Base-by-base conservation (phyloP, 768 basidiomycete species). In the Mycena amicta region DNA sequence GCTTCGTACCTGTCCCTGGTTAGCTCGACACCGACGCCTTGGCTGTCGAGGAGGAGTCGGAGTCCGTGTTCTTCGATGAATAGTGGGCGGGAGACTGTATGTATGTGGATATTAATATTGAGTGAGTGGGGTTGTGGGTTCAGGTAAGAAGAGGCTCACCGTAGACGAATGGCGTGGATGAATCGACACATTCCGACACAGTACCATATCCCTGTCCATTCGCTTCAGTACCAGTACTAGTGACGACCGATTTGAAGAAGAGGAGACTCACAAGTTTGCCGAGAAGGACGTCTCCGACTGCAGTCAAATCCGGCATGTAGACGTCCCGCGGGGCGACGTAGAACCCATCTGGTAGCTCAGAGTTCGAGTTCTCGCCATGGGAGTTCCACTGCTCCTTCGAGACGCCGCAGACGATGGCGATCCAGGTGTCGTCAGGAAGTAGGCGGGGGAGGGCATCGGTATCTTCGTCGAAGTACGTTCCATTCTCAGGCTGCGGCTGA, bases 151-250 rank as follows among this genome's bases (percentile, higher is more conserved):
- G 16, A 2, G 20, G 68, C 80, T 28, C 31, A 88, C 88, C 88
- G 66, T 87, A 93, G 29, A 93, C 83, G 57, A 92, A 90, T 4
- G 90, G 88, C 16, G 90, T 91, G 60, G 82, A 82, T 4, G 87
- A 78, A 64, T 91, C 88, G 18, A 92, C 83, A 59, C 88, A 89
- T 66, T 93, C 90, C 1, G 90, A 83, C 46, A 90, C 89, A 0
- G 90, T 90, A 15, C 90, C 90, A 68, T 92, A 93, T 29, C 90
- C 90, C 88, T n/a, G n/a, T n/a, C n/a, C n/a, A n/a, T n/a, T n/a
- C n/a, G n/a, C n/a, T n/a, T n/a, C n/a, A n/a, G n/a, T n/a, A n/a
- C n/a, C n/a, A n/a, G n/a, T n/a, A n/a, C n/a, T n/a, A n/a, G n/a
- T n/a, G n/a, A n/a, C n/a, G n/a, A n/a, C n/a, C n/a, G n/a, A n/a